Evolutionary conservation across 1,284 basidiomycete genomes (phyloP).

Genomic region (Flammula alnicola): DNA sequence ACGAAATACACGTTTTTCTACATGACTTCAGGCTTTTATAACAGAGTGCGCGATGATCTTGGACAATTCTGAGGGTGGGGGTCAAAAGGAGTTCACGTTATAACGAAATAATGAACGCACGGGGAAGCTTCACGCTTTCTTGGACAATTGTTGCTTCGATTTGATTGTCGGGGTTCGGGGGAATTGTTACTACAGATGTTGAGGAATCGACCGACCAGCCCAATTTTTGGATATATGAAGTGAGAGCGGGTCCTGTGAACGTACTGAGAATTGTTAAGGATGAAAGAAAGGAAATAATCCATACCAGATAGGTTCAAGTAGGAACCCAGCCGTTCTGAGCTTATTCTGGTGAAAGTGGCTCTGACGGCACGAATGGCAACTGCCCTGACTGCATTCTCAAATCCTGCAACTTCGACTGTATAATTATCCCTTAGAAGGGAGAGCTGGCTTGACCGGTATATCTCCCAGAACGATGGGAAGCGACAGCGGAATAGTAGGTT

Average conservation of each 20-base stretch:
- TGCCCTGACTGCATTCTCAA: constrained; percentile 79
- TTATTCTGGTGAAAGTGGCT: constrained; percentile 81
- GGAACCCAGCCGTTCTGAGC: constrained; percentile 65
- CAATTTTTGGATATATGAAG: constrained; percentile 67
- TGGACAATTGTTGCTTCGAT: constrained; percentile 94
- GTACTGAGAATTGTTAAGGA: constrained; percentile 23
- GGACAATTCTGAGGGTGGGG: constrained; percentile 64
- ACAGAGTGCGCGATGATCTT: constrained; percentile 80
- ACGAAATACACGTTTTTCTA: constrained; percentile 5
- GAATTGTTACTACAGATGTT: constrained; percentile 69
- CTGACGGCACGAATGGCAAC: constrained; percentile 80
- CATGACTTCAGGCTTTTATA: constrained; percentile 17
- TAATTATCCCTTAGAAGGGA: constrained; percentile 83
- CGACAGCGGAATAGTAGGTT: constrained; percentile 84
- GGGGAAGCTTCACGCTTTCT: constrained; percentile 87
- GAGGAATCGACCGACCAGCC: constrained; percentile 77
- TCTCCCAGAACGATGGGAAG: constrained; percentile 89
- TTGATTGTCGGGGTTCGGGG: constrained; percentile 92
- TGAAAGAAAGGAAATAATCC: constrained; percentile 23
- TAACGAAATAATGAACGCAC: constrained; percentile 55
- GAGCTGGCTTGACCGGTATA: constrained; percentile 70
- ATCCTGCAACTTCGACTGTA: constrained; percentile 80
- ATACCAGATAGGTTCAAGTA: constrained; percentile 77
- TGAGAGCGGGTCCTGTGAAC: constrained; percentile 60
- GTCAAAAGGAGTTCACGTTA: background rate